These are phyloP conservation scores for Conidiobolus coronatus DNA, from an alignment of 371 early-diverging fungal genomes.

Conservation along the genomic window DNA sequence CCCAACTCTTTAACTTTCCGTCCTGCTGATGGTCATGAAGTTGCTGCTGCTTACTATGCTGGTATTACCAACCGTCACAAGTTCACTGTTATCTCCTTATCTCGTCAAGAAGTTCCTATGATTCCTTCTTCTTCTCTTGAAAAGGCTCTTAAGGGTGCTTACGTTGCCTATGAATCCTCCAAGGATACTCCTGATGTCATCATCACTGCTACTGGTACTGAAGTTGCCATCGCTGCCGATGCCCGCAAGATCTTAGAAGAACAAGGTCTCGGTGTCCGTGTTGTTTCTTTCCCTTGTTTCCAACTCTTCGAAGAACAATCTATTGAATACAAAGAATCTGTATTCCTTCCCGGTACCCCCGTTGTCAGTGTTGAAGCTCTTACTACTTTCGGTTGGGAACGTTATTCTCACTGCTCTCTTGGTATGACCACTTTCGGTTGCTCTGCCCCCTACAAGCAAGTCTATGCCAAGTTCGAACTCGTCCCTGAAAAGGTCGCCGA, in stretches of 20 bases:
- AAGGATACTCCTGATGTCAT: constrained; percentile 27
- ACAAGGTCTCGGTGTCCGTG: constrained; percentile 35
- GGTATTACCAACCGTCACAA: constrained; percentile 43
- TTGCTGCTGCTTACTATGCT: constrained; percentile 68
- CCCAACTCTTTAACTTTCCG: constrained; percentile 80
- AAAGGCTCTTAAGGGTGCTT: constrained; percentile 54
- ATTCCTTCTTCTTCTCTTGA: constrained; percentile 64
- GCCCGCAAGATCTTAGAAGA: constrained; percentile 45
- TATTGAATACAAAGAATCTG: constrained; percentile 57
- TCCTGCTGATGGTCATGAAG: constrained; percentile 95
- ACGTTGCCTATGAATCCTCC: constrained; percentile 39
- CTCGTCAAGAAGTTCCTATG: constrained; percentile 90
- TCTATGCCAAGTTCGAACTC: constrained; percentile 66
- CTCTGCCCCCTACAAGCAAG: constrained; percentile 59
- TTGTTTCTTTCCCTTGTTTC: constrained; percentile 92
- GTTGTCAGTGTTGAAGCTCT: constrained; percentile 87
- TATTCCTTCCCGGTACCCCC: constrained; percentile 60
- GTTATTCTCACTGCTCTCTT: constrained; percentile 76
- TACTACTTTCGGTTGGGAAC: constrained; percentile 82
- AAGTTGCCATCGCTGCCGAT: constrained; percentile 73
- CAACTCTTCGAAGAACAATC: constrained; percentile 88
- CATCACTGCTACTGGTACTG: constrained; percentile 89
- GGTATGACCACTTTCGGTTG: constrained; percentile 91
- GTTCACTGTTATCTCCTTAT: constrained; percentile 77
- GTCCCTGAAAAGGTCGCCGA: constrained; percentile 47